Percentiles rank a stretch among this genome's conserved stretches.
phyloP scores from a whole-genome alignment of 805 yeast species.

The Yueomyces sinensis region DNA sequence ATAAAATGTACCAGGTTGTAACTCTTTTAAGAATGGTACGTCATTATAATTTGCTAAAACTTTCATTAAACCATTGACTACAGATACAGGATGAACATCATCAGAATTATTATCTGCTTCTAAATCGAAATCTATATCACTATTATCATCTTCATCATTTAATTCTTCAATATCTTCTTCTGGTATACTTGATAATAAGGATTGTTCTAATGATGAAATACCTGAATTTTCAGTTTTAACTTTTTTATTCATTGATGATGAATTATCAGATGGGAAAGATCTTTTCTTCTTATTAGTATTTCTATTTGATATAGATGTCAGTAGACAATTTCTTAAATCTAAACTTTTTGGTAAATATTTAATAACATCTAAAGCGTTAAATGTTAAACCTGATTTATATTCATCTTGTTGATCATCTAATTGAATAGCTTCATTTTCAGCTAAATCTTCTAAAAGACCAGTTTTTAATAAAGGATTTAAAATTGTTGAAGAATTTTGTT shows the following conservation, averaged over 20 bases:
- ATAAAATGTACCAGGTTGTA: conserved; percentile 42
- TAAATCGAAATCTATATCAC: conserved; percentile 19
- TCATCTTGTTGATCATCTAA: conserved; percentile 21
- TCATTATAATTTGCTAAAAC: conserved; percentile 38
- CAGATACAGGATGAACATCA: conserved; percentile 19
- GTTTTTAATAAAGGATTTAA: conserved; percentile 30
- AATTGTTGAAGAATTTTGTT: conserved; percentile 36
- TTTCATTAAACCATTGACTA: conserved; percentile 54
- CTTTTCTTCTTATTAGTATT: conserved; percentile 5
- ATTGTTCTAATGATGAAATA: conserved; percentile 6
- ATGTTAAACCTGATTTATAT: conserved; percentile 21
- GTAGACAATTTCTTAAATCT: conserved; percentile 34
- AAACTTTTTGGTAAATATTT: conserved; percentile 28
- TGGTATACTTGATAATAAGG: neutral
- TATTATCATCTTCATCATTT: conserved; percentile 15
- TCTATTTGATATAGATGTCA: conserved; percentile 25
- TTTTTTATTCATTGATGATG: conserved; percentile 23
- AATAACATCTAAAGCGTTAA: conserved; percentile 33
- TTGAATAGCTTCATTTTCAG: conserved; percentile 17
- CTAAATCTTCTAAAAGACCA: conserved; percentile 41
- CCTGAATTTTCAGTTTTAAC: conserved; percentile 26
- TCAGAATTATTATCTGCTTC: conserved; percentile 24
- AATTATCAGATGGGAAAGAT: conserved; percentile 5
- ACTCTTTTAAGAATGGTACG: conserved; percentile 48
- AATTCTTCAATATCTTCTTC: conserved; percentile 11